Evolutionary conservation across 306 rosid species (phyloP), one percentile per base, ranked within the genome.

Genomic region (Potentilla sterilis): DNA sequence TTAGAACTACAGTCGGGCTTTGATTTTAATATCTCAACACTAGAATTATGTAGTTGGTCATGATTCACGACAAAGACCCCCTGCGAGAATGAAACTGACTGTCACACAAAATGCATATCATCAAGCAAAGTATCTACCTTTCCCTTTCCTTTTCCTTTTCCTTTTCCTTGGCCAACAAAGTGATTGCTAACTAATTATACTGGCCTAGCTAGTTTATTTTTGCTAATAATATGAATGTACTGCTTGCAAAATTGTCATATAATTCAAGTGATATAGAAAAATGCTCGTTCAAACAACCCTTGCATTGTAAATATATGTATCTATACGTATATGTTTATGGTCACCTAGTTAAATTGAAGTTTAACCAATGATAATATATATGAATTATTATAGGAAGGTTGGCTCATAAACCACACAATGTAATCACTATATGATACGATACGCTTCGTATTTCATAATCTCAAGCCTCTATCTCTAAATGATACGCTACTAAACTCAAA

Each of bases 51-150:
- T 52, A 47, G 44, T 48, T n/a, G 34, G 47, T 70, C 74, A 69
- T 5, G 38, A 9, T 19, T n/a, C 67, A 32, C 35, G 19, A 35
- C 6, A 6, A 71, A 24, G 24, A 35, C 47, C 35, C 57, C 34
- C 18, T 49, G 5, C 64, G 11, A 10, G 41, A 51, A 71, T 71
- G 46, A 71, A 3, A 6, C 13, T 49, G 46, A 49, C 9, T 70
- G 46, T 71, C 67, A 28, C 35, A 35, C 34, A 16, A 5, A 32
- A 22, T 19, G 47, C 63, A 16, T 5, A 28, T 16, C 40, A 51
- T 70, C 59, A 70, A 70, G 44, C 44, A 70, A 70, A 11, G 74
- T 12, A 61, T 70, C 21, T 19, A 51, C 63, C 42, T 71, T 35
- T 6, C 42, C 22, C n/a, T 70, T 51, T 37, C 7, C 3, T 35